Conservation (phyloP, 306 rosid species). For the Lathyrus aphaca region DNA sequence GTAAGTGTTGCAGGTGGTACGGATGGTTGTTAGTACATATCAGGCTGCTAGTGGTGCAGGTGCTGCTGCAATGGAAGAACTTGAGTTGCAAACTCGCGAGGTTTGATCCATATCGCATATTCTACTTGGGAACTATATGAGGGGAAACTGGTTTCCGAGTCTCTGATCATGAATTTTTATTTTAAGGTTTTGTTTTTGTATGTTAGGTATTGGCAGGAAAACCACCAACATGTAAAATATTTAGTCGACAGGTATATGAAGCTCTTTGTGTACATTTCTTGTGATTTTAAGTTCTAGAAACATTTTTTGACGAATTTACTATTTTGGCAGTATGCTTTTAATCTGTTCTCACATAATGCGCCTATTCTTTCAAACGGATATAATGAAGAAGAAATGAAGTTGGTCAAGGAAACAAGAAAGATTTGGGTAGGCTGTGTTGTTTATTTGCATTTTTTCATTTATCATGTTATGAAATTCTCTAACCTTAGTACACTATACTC, state of each 20-base stretch:
- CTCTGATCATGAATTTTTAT: constrained; percentile 32
- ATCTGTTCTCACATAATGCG: constrained; percentile 91
- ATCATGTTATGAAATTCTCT: neutral
- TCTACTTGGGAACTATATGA: neutral
- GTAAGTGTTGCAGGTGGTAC: constrained; percentile 65
- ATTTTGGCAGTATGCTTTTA: constrained; percentile 94
- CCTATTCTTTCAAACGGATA: constrained; percentile 84
- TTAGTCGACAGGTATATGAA: constrained; percentile 72
- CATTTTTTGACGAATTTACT: constrained; percentile 20
- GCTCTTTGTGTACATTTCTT: neutral
- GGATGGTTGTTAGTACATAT: constrained; percentile 97
- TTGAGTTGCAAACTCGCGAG: constrained; percentile 92
- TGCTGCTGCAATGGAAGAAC: constrained; percentile 99
- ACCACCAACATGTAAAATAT: constrained; percentile 78
- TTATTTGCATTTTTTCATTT: neutral
- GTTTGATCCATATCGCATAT: constrained; percentile 45
- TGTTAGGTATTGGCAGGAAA: constrained; percentile 82
- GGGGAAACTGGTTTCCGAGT: neutral
- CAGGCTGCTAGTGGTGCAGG: constrained; percentile 99
- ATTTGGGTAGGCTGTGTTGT: constrained; percentile 70
- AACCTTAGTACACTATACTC: neutral
- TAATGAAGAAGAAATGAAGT: constrained; percentile 98
- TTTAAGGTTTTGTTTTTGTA: constrained; percentile 24
- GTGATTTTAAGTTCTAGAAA: constrained; percentile 24
- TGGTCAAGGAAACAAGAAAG: constrained; percentile 90